Base-by-base conservation (phyloP, 192 early-diverging fungal species). In the Podila clonocystis region DNA sequence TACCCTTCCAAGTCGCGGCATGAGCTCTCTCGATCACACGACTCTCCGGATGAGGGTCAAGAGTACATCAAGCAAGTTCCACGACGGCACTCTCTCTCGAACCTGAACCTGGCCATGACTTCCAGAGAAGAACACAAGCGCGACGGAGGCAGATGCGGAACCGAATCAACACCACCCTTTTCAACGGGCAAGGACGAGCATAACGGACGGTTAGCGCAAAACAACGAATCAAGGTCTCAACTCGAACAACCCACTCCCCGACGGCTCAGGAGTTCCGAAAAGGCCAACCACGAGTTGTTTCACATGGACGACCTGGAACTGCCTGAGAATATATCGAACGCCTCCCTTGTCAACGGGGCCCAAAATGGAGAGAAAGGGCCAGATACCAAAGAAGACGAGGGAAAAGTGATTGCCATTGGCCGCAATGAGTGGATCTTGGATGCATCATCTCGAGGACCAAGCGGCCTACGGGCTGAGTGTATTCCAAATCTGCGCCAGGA, bases 221-320 rank as follows among this genome's bases (percentile, higher is more conserved):
- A 55, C 24, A 55, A n/a, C n/a, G 52, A 55, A 24, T 6, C 52
- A 8, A 55, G 59, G 15, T 22, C 58, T 28, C 24, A 36, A 36
- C 7, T 63, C 26, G 65, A 68, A 19, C 64, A 30, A 7, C 49
- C 64, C 17, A 61, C 50, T 34, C 49, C 64, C 24, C 50, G 41
- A 50, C 33, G 70, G 20, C 31, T 48, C 11, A 50, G 50, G 3
- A 59, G 62, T 48, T 59, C 62, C 20, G 77, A 73, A 22, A 58
- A 55, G 29, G n/a, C 6, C 4, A 57, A 64, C 41, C 65, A 69
- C 29, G 77, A 73, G 49, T 31, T 80, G 61, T 80, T 80, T 31
- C 77, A 73, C 2, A 80, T 80, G 77, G 77, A 80, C 22, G 77
- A 80, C 22, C 45, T 80, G 19, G 77, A 80, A 33, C 29, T 80